Evolutionary conservation across 2,329 filamentous ascomycete species (phyloP), one percentile per base, ranked within the genome.

Genomic region (Monosporascus sp.): DNA sequence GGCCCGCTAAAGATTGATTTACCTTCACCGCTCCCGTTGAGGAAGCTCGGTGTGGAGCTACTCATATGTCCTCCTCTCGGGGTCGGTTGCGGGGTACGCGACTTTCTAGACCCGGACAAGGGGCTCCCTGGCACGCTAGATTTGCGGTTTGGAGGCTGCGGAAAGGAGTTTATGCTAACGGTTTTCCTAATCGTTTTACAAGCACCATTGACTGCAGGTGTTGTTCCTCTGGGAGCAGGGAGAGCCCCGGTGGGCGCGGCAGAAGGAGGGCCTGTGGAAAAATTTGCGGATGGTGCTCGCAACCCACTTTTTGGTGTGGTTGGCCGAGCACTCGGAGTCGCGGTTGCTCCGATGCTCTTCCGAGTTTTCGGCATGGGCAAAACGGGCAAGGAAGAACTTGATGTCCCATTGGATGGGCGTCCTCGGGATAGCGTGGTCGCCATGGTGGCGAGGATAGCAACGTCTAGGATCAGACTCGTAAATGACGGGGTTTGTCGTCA

Each of bases 111-210:
- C 54, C 72, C 74, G 18, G 80, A 78, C 46, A 86, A 71, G 57
- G 79, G 83, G 71, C 82, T 82, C 51, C 78, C 82, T 50, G 82
- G 89, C 53, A 84, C 75, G 72, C 79, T 90, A 62, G 74, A 74
- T 48, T 77, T 79, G 48, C 85, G 82, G 60, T 86, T 86, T 15
- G 93, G 93, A 15, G 93, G 93, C 59, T 96, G 89, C 31, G 93
- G 93, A 66, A 97, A 97, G 1, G 90, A 87, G 67, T 92, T 93
- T 65, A 97, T 96, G 77, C 92, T 97, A 65, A 96, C 87, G 1
- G 89, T 89, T 72, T 95, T 95, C 57, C 91, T 85, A 52, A 97
- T 72, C 1, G 86, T 83, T 70, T 86, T 92, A 25, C 84, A 83
- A 5, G 82, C 75, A 35, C 75, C 75, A 57, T 82, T 85, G 15